Base-by-base conservation (phyloP, 345 rosid species). In the Reutealis trisperma region DNA sequence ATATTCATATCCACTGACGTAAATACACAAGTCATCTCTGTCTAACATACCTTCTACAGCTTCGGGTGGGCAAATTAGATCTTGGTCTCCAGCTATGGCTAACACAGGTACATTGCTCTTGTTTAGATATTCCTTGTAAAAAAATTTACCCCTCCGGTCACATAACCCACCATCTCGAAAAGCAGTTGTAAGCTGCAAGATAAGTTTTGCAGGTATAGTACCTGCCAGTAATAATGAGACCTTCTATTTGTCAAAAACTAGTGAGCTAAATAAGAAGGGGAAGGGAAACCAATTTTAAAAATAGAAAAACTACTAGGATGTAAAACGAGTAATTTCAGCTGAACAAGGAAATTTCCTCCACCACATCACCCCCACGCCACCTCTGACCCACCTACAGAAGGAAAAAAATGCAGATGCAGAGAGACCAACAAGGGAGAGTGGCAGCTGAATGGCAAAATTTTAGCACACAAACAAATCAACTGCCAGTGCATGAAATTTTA, bases 61-160 rank as follows among this genome's bases (percentile, higher is more conserved):
- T 71, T 84, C 90, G 51, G 96, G 94, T 32, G 99, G 99, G 71
- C 99, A 96, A 78, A 96, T 93, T 77, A 89, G 85, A 89, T 96
- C 98, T 80, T 74, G 81, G 76, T 96, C 97, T 79, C 99, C 99
- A 41, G 99, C 99, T 74, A 93, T 74, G 2, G 99, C 99, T 82
- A 96, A 81, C 75, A 93, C 85, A 65, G 99, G 98, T 57, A 91
- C 88, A 78, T 51, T 87, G 81, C 82, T 80, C 77, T 78, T 82
- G 75, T 76, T 78, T 73, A 93, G 80, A 82, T 92, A 88, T 65
- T 91, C 91, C 88, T 91, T 92, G 86, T 92, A 92, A 76, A 79
- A 85, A 86, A 92, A 89, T 71, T 88, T 80, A 58, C 99, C 96
- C 63, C 87, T 87, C 76, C 97, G 87, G 77, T 96, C 96, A 34